Conservation (phyloP, 2,329 filamentous ascomycete genomes). For the Calonectria henricotiae region DNA sequence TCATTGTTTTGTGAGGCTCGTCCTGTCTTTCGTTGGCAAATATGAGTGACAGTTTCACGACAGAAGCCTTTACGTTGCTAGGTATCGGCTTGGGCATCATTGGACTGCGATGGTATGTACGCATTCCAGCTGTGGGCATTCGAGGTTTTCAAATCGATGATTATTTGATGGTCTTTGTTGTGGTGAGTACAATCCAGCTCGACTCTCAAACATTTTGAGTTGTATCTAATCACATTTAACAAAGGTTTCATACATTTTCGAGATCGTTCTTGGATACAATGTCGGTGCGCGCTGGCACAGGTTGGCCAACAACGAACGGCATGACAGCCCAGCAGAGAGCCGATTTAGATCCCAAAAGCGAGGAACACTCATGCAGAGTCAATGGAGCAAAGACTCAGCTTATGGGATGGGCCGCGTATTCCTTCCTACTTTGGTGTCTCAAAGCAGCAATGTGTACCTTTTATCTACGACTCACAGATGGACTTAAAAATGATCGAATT, state of each 20-base stretch:
- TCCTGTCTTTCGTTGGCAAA: conserved; percentile 1
- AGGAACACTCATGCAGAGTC: conserved; percentile 59
- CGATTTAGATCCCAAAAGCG: conserved; percentile 59
- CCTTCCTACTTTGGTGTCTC: conserved; percentile 66
- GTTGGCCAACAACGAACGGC: conserved; percentile 68
- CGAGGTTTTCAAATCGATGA: conserved; percentile 57
- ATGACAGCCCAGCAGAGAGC: conserved; percentile 67
- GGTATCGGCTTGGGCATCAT: conserved; percentile 56
- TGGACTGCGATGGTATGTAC: conserved; percentile 57
- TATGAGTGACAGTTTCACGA: conserved; percentile 48
- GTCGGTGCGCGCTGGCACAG: conserved; percentile 64
- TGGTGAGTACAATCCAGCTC: conserved; percentile 63
- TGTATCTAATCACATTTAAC: conserved; percentile 50
- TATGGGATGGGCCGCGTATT: conserved; percentile 68
- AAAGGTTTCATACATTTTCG: conserved; percentile 63
- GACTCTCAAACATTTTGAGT: conserved; percentile 59
- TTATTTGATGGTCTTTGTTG: conserved; percentile 57
- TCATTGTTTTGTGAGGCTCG: neutral
- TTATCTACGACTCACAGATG: conserved; percentile 66
- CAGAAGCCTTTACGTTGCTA: conserved; percentile 58
- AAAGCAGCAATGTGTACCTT: conserved; percentile 71
- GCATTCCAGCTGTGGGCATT: conserved; percentile 55
- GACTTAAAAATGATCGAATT: conserved; percentile 28
- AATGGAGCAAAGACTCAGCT: conserved; percentile 70
- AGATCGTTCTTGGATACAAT: conserved; percentile 66